phyloP scores from a whole-genome alignment of 2,329 filamentous ascomycete species.

The Colletotrichum tamarilloi region DNA sequence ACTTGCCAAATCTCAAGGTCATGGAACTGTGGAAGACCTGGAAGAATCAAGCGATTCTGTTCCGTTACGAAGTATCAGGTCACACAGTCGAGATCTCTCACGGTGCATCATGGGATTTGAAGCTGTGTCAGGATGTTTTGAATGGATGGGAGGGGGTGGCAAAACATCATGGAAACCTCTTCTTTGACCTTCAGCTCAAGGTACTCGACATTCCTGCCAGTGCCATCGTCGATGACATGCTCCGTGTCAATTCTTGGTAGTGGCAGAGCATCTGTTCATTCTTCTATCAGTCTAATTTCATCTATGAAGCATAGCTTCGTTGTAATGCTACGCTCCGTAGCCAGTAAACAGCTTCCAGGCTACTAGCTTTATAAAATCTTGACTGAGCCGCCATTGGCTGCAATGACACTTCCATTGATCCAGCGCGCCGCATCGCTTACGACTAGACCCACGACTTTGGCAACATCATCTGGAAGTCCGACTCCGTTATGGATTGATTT shows the following conservation, averaged over 20 bases:
- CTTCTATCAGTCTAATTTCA: too few species aligned
- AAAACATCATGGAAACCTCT: not conserved
- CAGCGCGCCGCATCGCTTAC: constrained; percentile 47
- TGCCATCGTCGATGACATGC: too few species aligned
- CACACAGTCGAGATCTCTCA: not conserved
- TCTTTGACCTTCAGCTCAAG: not conserved
- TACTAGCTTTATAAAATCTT: constrained; percentile 41
- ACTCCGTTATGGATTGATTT: constrained; percentile 31
- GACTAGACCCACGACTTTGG: constrained; percentile 47
- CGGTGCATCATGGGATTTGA: not conserved
- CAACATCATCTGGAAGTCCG: constrained; percentile 49
- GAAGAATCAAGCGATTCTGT: not conserved
- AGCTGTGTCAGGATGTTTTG: not conserved
- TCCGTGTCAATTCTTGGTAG: too few species aligned
- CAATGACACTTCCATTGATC: constrained; percentile 49
- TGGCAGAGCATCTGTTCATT: too few species aligned
- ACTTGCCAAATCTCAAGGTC: not conserved
- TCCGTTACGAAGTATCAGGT: not conserved
- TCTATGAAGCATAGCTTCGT: too few species aligned
- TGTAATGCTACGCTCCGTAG: too few species aligned
- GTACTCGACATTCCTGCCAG: too few species aligned
- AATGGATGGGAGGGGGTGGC: not conserved
- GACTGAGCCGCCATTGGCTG: constrained; percentile 48
- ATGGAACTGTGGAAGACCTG: not conserved
- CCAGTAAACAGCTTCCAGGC: too few species aligned